These are phyloP conservation scores for Penicillium daleae DNA, from an alignment of 495 filamentous ascomycete genomes.

Conservation along the genomic window DNA sequence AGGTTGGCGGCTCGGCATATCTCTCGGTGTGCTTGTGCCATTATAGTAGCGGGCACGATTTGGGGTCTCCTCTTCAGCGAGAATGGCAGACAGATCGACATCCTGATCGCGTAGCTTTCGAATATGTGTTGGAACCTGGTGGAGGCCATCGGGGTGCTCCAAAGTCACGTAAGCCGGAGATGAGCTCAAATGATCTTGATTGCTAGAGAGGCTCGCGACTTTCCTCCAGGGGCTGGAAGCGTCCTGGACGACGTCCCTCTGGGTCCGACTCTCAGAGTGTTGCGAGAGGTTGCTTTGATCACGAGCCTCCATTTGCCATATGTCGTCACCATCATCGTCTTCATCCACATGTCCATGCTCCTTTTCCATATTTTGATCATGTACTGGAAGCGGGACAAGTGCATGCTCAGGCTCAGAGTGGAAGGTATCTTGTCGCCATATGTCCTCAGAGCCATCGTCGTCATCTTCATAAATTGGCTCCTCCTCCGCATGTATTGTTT, in stretches of 20 bases:
- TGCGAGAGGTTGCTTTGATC: slow-evolving; percentile 38
- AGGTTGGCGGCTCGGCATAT: slow-evolving; percentile 24
- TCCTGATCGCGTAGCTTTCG: slow-evolving; percentile 44
- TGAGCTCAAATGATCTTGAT: slow-evolving; percentile 22
- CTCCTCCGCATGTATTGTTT: not conserved
- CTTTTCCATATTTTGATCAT: not conserved
- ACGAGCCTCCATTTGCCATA: slow-evolving; percentile 52
- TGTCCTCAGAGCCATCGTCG: slow-evolving; percentile 23
- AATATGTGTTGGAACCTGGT: slow-evolving; percentile 41
- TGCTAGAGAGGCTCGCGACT: slow-evolving; percentile 7
- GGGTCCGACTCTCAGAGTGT: slow-evolving; percentile 22
- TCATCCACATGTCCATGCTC: slow-evolving; percentile 22
- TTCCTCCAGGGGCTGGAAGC: slow-evolving; percentile 21
- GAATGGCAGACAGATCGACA: slow-evolving; percentile 42
- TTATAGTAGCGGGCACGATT: slow-evolving; percentile 49
- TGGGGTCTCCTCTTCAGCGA: slow-evolving; percentile 43
- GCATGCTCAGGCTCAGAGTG: slow-evolving; percentile 4
- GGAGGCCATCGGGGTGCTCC: slow-evolving; percentile 33
- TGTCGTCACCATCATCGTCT: slow-evolving; percentile 45
- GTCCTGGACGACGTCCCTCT: slow-evolving; percentile 1
- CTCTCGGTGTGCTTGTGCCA: slow-evolving; percentile 42
- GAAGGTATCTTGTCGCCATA: slow-evolving; percentile 17
- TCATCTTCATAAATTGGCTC: slow-evolving; percentile 14
- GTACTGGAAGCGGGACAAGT: not conserved
- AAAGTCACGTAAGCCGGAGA: slow-evolving; percentile 40